phyloP scores from a whole-genome alignment of 352 stramenopile species.

The Pythium brassicae region DNA sequence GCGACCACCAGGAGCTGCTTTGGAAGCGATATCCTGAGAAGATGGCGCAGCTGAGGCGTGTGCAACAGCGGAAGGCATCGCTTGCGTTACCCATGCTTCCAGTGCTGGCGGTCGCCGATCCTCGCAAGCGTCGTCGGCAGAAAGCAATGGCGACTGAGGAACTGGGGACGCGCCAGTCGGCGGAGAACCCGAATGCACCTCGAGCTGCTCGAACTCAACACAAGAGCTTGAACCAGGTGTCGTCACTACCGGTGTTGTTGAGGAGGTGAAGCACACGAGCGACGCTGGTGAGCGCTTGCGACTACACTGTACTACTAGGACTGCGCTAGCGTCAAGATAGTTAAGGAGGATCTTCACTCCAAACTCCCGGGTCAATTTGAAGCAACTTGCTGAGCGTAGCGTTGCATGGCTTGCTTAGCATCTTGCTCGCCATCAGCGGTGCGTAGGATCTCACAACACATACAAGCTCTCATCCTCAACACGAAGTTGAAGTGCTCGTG shows the following conservation, averaged over 20 bases:
- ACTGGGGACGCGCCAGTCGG: background rate
- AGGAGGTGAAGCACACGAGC: background rate
- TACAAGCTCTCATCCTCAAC: too few relatives aligned
- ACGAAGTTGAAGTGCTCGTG: too few relatives aligned
- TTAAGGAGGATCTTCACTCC: too few relatives aligned
- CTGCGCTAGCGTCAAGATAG: too few relatives aligned
- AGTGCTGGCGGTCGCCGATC: background rate
- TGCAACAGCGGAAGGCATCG: constrained; percentile 4
- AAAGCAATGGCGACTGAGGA: background rate
- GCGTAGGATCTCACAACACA: too few relatives aligned
- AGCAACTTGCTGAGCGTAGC: too few relatives aligned
- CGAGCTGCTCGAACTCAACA: background rate
- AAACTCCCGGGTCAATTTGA: too few relatives aligned
- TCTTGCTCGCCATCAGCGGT: too few relatives aligned
- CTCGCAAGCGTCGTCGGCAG: background rate
- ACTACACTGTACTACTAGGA: too few relatives aligned
- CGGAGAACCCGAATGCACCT: too few relatives aligned
- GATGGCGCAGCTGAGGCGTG: constrained; percentile 11
- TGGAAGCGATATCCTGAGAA: constrained; percentile 10
- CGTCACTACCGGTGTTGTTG: constrained; percentile 3
- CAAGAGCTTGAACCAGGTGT: constrained; percentile 6
- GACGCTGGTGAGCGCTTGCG: too few relatives aligned
- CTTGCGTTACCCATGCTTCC: background rate
- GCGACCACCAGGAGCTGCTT: constrained; percentile 6
- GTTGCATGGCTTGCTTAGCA: too few relatives aligned